phyloP scores from a whole-genome alignment of 202 grass and related monocot species.

The Saccharum hybrid region DNA sequence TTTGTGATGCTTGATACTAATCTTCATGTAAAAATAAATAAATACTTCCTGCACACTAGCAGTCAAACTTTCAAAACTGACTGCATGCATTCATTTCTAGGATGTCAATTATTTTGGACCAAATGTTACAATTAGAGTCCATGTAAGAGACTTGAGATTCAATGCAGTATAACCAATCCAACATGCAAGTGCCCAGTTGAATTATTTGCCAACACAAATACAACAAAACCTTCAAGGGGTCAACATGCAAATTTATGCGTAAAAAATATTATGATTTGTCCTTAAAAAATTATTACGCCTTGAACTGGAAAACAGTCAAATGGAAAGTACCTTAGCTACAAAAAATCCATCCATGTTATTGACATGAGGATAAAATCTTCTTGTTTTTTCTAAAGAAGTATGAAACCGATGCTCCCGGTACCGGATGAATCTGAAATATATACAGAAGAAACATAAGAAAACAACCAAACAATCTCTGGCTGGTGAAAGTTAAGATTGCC shows the following conservation, averaged over 20 bases:
- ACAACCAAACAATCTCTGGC: conserved; percentile 11
- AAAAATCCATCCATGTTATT: conserved; percentile 99
- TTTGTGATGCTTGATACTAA: background rate
- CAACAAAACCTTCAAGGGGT: background rate
- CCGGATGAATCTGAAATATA: conserved; percentile 72
- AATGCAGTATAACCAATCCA: conserved; percentile 31
- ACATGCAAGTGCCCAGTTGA: background rate
- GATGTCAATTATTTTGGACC: background rate
- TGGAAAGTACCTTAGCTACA: conserved; percentile 83
- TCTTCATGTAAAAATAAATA: background rate
- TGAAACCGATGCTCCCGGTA: conserved; percentile 93
- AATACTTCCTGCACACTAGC: background rate
- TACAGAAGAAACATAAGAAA: conserved; percentile 23
- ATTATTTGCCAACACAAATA: conserved; percentile 24
- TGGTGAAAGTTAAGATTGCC: conserved; percentile 11
- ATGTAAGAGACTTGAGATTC: conserved; percentile 3
- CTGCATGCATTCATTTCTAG: background rate
- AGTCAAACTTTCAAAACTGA: background rate
- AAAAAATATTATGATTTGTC: background rate
- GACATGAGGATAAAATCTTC: conserved; percentile 99
- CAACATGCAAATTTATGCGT: background rate
- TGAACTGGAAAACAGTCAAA: conserved; percentile 18
- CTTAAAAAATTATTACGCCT: background rate
- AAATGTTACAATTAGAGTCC: background rate
- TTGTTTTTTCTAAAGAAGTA: conserved; percentile 94